Conservation (phyloP, 257 asterid species). For the Mitragyna speciosa region DNA sequence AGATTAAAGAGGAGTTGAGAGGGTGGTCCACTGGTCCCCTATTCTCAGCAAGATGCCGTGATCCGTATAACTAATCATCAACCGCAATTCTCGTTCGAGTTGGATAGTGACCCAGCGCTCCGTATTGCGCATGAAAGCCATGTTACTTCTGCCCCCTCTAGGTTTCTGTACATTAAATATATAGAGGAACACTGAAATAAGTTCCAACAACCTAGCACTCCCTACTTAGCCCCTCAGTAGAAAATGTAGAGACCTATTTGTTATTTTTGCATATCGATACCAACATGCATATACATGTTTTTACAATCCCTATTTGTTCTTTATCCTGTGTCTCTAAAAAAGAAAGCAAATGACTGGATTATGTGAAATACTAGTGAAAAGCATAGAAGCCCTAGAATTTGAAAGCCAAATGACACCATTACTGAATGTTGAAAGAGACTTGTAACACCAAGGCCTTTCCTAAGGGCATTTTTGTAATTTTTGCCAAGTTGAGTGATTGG, state of each 20-base stretch:
- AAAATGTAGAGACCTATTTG: too few species aligned
- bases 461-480: too few species aligned
- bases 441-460: too few species aligned
- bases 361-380: neutral
- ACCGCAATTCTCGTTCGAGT: slow-evolving; percentile 3
- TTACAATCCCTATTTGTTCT: neutral
- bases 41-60: slow-evolving; percentile 7
- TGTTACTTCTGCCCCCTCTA: slow-evolving; percentile 54
- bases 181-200: slow-evolving; percentile 15
- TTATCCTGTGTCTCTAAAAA: neutral
- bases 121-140: slow-evolving; percentile 75
- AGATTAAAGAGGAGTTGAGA: neutral
- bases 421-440: neutral
- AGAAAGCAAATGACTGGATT: neutral
- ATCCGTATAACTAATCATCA: slow-evolving; percentile 7
- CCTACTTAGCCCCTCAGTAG: slow-evolving; percentile 19
- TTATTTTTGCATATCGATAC: neutral
- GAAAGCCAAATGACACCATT: neutral
- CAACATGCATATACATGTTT: neutral
- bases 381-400: neutral
- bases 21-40: slow-evolving; percentile 11
- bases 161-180: slow-evolving; percentile 10
- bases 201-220: slow-evolving; percentile 37
- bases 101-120: slow-evolving; percentile 51
- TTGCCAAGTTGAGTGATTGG: too few species aligned